phyloP scores from a whole-genome alignment of 2,329 filamentous ascomycete genomes.

The Tolypocladium pustulatum region DNA sequence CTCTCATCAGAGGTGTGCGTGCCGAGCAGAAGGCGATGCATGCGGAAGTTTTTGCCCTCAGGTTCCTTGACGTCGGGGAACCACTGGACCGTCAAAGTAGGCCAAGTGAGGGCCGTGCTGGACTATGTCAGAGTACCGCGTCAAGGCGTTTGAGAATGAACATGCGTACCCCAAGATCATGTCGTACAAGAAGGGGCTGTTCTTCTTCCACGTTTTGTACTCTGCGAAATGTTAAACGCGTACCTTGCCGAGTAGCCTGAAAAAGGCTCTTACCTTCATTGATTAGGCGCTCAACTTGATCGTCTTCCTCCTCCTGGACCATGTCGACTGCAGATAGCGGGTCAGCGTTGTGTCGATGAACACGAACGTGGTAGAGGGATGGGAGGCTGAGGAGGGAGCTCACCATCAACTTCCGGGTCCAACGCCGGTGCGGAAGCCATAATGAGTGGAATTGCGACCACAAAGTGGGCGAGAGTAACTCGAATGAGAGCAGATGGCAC shows the following conservation, averaged over 20 bases:
- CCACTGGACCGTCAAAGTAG: constrained; percentile 95
- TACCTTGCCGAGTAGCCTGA: background rate
- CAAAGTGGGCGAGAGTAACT: background rate
- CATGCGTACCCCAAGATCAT: constrained; percentile 68
- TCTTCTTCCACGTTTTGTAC: constrained; percentile 99
- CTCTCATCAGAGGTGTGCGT: constrained; percentile 85
- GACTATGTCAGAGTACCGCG: background rate
- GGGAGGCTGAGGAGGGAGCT: constrained; percentile 5
- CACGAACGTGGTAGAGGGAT: too few relatives aligned
- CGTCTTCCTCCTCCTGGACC: constrained; percentile 56
- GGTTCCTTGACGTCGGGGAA: constrained; percentile 87
- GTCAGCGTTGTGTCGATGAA: background rate
- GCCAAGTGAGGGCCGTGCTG: constrained; percentile 90
- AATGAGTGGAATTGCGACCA: background rate
- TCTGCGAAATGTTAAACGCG: constrained; percentile 39
- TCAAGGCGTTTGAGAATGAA: background rate
- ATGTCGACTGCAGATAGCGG: constrained; percentile 21
- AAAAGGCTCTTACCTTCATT: constrained; percentile 60
- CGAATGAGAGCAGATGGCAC: background rate
- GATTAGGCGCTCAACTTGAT: constrained; percentile 75
- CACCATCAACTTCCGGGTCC: constrained; percentile 26
- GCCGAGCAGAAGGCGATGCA: constrained; percentile 83
- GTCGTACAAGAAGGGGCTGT: constrained; percentile 95
- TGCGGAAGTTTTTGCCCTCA: constrained; percentile 75
- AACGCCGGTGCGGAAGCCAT: constrained; percentile 26